Evolutionary conservation across 148 eudicot species (phyloP), one percentile per base, ranked within the genome.

Genomic region (Rhododendron molle): DNA sequence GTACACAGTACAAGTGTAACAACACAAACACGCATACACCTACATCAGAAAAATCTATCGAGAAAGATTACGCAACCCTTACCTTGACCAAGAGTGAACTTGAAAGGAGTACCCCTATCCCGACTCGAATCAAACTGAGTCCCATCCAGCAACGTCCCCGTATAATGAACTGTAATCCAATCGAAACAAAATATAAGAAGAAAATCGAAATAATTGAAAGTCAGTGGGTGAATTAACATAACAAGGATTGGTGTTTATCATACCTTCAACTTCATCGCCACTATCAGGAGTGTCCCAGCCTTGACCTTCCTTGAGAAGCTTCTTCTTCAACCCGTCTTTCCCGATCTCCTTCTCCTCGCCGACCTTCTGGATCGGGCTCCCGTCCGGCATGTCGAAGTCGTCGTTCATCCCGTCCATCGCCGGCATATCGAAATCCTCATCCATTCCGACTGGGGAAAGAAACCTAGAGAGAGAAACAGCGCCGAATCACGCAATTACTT

Each of bases 261-360:
- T 89, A 96, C 99, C 99, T 93, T 95, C 89, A 10, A 96, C 98
- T 90, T 96, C 99, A 30, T 96, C 98, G 85, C 99, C 98, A 85
- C 73, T 87, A 14, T 96, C 98, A 38, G 99, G 99, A 85, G 91
- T 93, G 11, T 96, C 97, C 96, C 96, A 96, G 7, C 95, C 96
- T 36, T 93, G 91, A 36, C 99, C 99, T 71, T 91, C 95, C 78
- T 96, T 96, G 11, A 96, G 84, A 34, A 96, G 96, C 92, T 95
- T 96, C 95, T 95, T 96, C 93, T 94, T 95, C 91, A 96, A 84
- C 2, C 99, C 99, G 83, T 91, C 82, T 1, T 76, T 87, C 0
- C 92, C 95, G 93, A 96, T 95, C 96, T 93, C 95, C 84, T 88
- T 96, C 90, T 96, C 99, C 7, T 96, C 98, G 2, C 98, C 99